phyloP scores from a whole-genome alignment of 1,139 yeast species.

The Candida freyschussii region DNA sequence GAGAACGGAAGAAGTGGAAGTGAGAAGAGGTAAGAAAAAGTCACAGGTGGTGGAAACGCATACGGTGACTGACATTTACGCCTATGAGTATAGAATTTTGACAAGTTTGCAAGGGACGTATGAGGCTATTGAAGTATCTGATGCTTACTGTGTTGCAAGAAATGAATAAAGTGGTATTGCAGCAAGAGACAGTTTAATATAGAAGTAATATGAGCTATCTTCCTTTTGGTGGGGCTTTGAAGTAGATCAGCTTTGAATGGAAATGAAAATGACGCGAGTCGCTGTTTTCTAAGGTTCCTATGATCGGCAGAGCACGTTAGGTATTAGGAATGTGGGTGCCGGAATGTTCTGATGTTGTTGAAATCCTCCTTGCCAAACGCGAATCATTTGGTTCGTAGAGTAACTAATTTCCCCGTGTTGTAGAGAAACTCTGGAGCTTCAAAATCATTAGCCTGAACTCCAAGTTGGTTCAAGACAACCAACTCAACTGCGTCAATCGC shows the following conservation, averaged over 20 bases:
- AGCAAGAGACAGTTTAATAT: too few species aligned
- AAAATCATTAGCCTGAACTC: constrained; percentile 11
- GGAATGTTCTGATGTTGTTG: too few species aligned
- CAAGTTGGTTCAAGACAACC: constrained; percentile 10
- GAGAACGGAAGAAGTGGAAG: constrained; percentile 40
- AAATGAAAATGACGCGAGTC: too few species aligned
- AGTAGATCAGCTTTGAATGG: too few species aligned
- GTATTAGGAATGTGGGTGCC: too few species aligned
- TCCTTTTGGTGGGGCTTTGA: too few species aligned
- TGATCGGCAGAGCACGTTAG: too few species aligned
- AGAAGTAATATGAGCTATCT: too few species aligned
- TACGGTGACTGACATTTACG: constrained; percentile 65
- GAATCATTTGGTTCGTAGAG: too few species aligned
- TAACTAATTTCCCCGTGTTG: constrained; percentile 11
- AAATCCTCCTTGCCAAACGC: too few species aligned
- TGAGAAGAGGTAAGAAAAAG: constrained; percentile 30
- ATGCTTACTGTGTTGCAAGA: constrained; percentile 62
- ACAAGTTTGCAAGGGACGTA: constrained; percentile 91
- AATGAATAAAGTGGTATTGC: constrained; percentile 29
- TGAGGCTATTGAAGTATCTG: constrained; percentile 84
- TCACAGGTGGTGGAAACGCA: constrained; percentile 70
- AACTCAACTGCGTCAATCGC: constrained; percentile 10
- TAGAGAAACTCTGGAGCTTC: constrained; percentile 20
- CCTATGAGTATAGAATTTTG: constrained; percentile 59
- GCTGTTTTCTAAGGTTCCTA: too few species aligned